Evolutionary conservation across 2,329 filamentous ascomycete species (phyloP).

Genomic region (Aspergillus sergii): DNA sequence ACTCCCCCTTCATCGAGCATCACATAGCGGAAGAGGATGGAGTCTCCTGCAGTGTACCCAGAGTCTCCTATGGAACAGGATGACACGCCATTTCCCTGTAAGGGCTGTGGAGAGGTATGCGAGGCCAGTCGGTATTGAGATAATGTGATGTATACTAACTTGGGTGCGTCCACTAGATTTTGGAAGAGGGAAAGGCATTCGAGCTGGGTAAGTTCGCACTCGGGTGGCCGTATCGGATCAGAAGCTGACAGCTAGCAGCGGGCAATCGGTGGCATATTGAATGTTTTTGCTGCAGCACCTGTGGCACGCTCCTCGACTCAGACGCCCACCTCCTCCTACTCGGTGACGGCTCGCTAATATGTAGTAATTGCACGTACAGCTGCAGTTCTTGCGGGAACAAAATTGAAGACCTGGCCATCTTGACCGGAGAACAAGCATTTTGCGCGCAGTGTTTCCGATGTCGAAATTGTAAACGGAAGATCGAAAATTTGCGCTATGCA

Average conservation of each 20-base stretch:
- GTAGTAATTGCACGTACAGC: constrained; percentile 99
- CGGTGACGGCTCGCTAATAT: constrained; percentile 96
- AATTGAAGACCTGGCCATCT: constrained; percentile 95
- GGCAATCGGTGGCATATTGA: constrained; percentile 98
- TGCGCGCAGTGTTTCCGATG: constrained; percentile 97
- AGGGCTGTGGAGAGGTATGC: constrained; percentile 85
- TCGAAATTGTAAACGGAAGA: constrained; percentile 97
- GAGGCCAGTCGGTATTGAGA: constrained; percentile 4
- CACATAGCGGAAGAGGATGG: constrained; percentile 43
- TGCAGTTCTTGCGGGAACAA: constrained; percentile 96
- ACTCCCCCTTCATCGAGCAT: not conserved
- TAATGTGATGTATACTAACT: constrained; percentile 9
- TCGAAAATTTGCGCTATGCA: constrained; percentile 96
- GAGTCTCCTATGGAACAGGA: constrained; percentile 73
- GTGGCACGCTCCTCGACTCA: constrained; percentile 92
- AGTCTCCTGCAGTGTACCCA: constrained; percentile 57
- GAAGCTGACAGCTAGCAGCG: constrained; percentile 56
- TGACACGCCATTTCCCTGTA: constrained; percentile 81
- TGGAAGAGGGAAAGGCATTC: constrained; percentile 98
- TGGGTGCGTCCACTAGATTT: constrained; percentile 62
- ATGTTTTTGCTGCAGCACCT: constrained; percentile 97
- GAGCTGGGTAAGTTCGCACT: constrained; percentile 72
- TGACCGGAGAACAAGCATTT: constrained; percentile 97
- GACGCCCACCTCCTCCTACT: constrained; percentile 96
- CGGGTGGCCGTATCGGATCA: not conserved